Base-by-base conservation (phyloP, 2,329 filamentous ascomycete genomes). In the Pyrenophora tritici-repentis region DNA sequence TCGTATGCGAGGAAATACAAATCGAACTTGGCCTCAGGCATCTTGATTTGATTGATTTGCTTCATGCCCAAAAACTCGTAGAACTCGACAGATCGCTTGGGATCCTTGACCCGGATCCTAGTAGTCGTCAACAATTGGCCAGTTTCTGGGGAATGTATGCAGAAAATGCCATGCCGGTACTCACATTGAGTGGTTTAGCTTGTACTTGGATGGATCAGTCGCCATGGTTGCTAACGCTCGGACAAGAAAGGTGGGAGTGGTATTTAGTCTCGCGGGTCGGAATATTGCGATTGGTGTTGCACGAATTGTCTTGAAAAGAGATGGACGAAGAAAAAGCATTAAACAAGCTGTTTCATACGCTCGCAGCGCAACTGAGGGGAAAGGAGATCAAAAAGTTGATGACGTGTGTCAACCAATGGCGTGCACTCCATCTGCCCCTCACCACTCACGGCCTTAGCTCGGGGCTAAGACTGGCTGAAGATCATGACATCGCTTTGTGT, bases 1-100 rank as follows among this genome's bases (percentile, higher is more conserved):
- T 96, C 88, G 77, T 95, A 97, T 53, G 87, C 91, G 53, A 99
- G 82, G 78, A 97, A 97, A 81, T 97, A 97, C 22, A 97, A 85
- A 67, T 94, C 90, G 75, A 97, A 97, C 71, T 95, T 96, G 74
- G 85, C 85, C 53, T 96, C 91, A 12, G 92, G 89, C 69, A 91
- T 89, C 56, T 88, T 80, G 39, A 94, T 81, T 76, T 92, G 89
- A 68, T 90, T 86, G 74, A 97, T 83, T 56, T 91, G 76, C 70
- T 82, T 91, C 83, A 97, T 86, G 65, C 94, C 94, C 14, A 99
- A 83, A 74, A 91, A 89, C 72, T 96, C 87, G 76, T 97, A 99
- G 77, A 96, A 99, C 63, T 93, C 89, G 75, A 97, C 86, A 83
- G 71, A 70, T 32, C 81, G 84, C 76, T 92, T 87, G 9, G 93